Percentiles rank a stretch among this genome's conserved stretches.
Conservation (phyloP, 257 asterid species). For the Solanum ossicruentum region DNA sequence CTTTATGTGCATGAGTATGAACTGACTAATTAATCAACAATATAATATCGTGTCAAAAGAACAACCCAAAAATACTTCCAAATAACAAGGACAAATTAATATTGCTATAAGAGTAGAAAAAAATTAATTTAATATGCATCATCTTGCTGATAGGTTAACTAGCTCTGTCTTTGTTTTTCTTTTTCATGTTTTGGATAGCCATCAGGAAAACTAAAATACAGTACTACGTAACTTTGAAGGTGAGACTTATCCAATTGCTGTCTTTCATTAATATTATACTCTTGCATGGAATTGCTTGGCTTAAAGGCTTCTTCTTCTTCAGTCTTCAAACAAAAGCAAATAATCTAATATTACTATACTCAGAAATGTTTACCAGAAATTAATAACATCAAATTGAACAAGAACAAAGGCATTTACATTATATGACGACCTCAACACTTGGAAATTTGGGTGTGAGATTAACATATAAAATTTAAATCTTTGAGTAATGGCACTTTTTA, state of each 20-base stretch:
- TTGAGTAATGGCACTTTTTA: background rate
- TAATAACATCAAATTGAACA: background rate
- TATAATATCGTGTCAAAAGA: background rate
- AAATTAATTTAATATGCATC: too few relatives aligned
- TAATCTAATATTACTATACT: background rate
- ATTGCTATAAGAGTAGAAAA: too few relatives aligned
- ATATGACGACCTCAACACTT: background rate
- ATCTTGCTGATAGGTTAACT: background rate
- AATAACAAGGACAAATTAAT: background rate
- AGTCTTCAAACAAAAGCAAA: slow-evolving; percentile 18
- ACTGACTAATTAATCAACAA: background rate
- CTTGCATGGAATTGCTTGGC: slow-evolving; percentile 4
- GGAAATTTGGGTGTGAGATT: background rate
- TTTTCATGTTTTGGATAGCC: background rate
- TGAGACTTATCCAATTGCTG: slow-evolving; percentile 8
- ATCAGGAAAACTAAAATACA: background rate
- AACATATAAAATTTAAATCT: too few relatives aligned
- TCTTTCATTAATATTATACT: background rate
- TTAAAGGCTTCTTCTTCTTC: slow-evolving; percentile 18
- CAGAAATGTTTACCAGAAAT: background rate
- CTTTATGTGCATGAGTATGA: background rate
- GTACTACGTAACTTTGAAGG: slow-evolving; percentile 40
- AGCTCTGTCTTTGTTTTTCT: background rate
- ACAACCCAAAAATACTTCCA: background rate
- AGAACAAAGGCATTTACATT: background rate